Evolutionary conservation across 257 asterid species (phyloP).

Genomic region (Solanum clarkiae): DNA sequence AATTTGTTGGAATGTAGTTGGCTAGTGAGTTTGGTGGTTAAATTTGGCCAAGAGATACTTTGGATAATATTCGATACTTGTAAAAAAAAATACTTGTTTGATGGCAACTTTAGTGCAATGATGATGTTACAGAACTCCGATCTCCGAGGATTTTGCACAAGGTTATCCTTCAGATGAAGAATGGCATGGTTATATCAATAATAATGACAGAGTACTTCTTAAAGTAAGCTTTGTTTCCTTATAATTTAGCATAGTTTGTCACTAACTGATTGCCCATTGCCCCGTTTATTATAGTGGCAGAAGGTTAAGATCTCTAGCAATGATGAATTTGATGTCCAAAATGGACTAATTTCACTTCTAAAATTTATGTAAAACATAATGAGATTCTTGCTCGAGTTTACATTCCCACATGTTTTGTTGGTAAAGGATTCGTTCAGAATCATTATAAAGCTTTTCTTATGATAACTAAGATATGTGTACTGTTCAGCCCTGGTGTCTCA

Average conservation of each 20-base stretch:
- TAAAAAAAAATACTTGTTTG: neutral
- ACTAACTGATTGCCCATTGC: neutral
- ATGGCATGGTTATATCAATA: slow-evolving; percentile 79
- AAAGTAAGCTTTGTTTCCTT: slow-evolving; percentile 34
- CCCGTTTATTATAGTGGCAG: neutral
- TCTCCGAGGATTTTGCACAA: slow-evolving; percentile 34
- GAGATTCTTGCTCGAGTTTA: neutral
- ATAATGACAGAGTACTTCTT: slow-evolving; percentile 76
- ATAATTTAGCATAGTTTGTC: neutral
- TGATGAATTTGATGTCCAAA: neutral
- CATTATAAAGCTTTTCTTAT: neutral
- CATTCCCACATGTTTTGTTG: neutral
- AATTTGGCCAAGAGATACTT: neutral
- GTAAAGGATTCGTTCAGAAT: neutral
- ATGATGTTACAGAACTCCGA: slow-evolving; percentile 54
- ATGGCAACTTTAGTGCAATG: neutral
- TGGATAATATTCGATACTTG: neutral
- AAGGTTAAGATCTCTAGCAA: neutral
- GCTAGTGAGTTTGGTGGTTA: neutral
- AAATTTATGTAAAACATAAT: neutral
- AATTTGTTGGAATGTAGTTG: neutral
- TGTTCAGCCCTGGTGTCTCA: neutral
- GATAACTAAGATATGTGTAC: neutral
- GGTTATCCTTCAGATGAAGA: slow-evolving; percentile 72
- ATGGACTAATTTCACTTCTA: neutral